These are phyloP conservation scores for Aspergillus indologenus DNA, from an alignment of 495 filamentous ascomycete genomes.

Conservation along the genomic window DNA sequence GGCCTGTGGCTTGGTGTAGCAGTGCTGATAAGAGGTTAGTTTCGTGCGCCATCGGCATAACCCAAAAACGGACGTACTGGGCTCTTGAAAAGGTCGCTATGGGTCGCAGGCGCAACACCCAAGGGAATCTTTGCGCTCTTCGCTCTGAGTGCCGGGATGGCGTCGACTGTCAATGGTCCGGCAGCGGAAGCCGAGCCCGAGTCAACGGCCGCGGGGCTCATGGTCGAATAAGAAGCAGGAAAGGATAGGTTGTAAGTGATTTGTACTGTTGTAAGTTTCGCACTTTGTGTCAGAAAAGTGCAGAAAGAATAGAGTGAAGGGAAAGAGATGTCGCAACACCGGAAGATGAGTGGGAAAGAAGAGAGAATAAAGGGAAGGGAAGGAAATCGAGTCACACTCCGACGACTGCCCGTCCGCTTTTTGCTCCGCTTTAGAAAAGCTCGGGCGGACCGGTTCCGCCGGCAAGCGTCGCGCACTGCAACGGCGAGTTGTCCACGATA, in stretches of 20 bases:
- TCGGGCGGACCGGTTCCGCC: slow-evolving; percentile 24
- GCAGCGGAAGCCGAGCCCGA: slow-evolving; percentile 39
- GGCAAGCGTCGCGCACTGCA: background rate
- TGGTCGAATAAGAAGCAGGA: slow-evolving; percentile 8
- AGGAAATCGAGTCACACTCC: slow-evolving; percentile 8
- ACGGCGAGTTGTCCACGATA: background rate
- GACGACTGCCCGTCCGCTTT: slow-evolving; percentile 4
- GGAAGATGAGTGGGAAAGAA: background rate
- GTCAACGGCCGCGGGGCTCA: slow-evolving; percentile 44
- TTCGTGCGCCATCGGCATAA: background rate
- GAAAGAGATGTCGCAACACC: background rate
- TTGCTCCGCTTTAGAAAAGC: slow-evolving; percentile 13
- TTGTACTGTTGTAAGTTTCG: background rate
- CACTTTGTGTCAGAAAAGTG: background rate
- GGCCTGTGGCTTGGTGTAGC: slow-evolving; percentile 69
- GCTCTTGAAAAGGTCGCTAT: slow-evolving; percentile 82
- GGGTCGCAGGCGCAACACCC: slow-evolving; percentile 72
- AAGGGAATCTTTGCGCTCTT: slow-evolving; percentile 65
- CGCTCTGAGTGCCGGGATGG: slow-evolving; percentile 63
- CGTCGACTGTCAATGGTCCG: slow-evolving; percentile 64
- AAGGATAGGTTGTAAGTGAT: background rate
- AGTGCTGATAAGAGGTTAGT: slow-evolving; percentile 28
- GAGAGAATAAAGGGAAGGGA: background rate
- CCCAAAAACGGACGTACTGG: slow-evolving; percentile 40
- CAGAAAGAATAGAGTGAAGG: background rate